phyloP scores from a whole-genome alignment of 73 alveolate species.

The Durusdinium trenchii region DNA sequence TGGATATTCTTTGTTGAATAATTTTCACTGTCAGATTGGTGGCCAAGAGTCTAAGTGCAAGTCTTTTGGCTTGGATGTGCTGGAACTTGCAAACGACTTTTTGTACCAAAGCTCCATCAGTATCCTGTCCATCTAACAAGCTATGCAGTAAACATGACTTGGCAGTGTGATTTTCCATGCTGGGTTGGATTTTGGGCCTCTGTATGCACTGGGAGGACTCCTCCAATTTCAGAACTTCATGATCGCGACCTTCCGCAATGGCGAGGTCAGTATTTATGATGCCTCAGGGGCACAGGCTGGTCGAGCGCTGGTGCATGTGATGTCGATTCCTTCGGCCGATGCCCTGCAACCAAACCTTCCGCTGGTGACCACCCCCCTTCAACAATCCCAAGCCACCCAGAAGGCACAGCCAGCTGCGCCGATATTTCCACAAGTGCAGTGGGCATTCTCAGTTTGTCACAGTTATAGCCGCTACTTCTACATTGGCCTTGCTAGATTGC shows the following conservation, averaged over 20 bases:
- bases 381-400: no score
- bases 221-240: slow-evolving; percentile 49
- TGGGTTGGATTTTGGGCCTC: neutral
- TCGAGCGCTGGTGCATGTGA: neutral
- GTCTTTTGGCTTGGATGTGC: no score
- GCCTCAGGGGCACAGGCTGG: slow-evolving; percentile 80
- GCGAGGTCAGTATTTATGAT: slow-evolving; percentile 82
- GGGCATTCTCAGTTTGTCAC: no score
- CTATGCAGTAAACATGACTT: no score
- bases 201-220: slow-evolving; percentile 37
- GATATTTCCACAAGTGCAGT: no score
- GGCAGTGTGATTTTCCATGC: neutral
- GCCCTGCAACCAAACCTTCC: neutral
- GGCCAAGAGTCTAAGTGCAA: no score
- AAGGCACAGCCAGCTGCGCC: no score
- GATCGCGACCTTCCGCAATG: slow-evolving; percentile 86
- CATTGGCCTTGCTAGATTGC: no score
- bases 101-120: neutral
- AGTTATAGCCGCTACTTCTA: no score
- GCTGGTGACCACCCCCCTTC: neutral
- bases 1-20: no score
- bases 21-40: no score
- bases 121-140: no score
- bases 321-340: neutral
- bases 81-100: neutral